A percentile compares a stretch with the other conserved stretches of the same genome.
Conservation (phyloP, 169 alveolate genomes). For the Babesia caballi region DNA sequence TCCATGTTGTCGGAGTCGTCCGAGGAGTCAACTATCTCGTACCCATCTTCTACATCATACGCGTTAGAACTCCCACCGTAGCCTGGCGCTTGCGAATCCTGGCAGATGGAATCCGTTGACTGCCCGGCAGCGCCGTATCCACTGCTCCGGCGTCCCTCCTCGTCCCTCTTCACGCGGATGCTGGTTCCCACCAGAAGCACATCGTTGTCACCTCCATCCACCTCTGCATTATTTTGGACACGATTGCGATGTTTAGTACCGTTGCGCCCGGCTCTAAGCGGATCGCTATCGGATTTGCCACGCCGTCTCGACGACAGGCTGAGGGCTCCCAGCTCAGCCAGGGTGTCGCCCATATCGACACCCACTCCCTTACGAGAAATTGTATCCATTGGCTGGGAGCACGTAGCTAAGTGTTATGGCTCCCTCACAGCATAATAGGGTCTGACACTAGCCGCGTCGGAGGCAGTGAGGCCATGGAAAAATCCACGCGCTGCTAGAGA, state of each 20-base stretch:
- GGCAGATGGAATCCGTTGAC: background rate
- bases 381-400: background rate
- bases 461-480: slow-evolving; percentile 1
- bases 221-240: background rate
- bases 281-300: background rate
- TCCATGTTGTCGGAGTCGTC: background rate
- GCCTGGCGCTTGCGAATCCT: background rate
- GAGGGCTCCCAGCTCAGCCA: slow-evolving; percentile 11
- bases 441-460: background rate
- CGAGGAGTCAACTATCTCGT: background rate
- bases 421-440: background rate
- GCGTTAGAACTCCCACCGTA: background rate
- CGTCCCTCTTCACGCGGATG: slow-evolving; percentile 45
- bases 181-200: slow-evolving; percentile 47
- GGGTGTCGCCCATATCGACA: slow-evolving; percentile 9
- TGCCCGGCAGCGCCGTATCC: background rate
- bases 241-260: background rate
- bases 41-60: background rate
- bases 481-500: background rate
- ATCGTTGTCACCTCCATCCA: slow-evolving; percentile 26
- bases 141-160: background rate
- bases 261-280: background rate
- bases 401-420: background rate
- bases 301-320: background rate
- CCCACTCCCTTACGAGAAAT: background rate